Conservation (phyloP, 116 monocot species). For the Trichopus zeylanicus region DNA sequence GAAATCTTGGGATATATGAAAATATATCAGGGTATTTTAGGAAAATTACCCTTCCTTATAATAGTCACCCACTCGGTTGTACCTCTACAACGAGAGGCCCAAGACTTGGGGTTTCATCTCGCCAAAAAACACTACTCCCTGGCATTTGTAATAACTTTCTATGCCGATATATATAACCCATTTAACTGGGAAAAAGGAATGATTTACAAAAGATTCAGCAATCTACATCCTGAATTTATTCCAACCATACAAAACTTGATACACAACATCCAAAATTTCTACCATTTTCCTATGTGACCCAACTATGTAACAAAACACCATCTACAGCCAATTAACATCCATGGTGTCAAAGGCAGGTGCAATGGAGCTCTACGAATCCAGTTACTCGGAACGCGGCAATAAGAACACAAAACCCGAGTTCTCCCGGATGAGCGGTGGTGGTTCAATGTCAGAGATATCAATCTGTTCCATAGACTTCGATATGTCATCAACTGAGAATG, state of each 20-base stretch:
- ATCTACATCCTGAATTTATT: neutral
- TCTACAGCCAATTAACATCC: neutral
- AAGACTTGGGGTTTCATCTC: no score
- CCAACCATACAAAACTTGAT: neutral
- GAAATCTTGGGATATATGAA: no score
- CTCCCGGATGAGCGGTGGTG: slow-evolving; percentile 78
- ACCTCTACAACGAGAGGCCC: no score
- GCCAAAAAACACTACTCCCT: no score
- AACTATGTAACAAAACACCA: neutral
- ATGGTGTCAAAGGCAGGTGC: neutral
- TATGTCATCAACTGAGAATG: slow-evolving; percentile 94
- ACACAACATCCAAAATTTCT: neutral
- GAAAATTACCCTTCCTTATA: no score
- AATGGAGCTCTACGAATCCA: no score
- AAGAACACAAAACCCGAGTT: slow-evolving; percentile 90
- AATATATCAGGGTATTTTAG: no score
- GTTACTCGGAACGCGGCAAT: slow-evolving; percentile 54
- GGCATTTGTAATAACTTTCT: no score
- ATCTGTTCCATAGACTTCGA: slow-evolving; percentile 97
- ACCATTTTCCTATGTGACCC: neutral
- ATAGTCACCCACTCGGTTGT: no score
- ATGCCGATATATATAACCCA: neutral
- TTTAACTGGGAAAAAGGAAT: neutral
- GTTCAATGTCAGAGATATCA: slow-evolving; percentile 83
- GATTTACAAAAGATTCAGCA: neutral